phyloP scores from a whole-genome alignment of 176 grass and related monocot species.

The Zea mays region Zm-B73-REFERENCE-NAM-5.0 NC_050100.1:15437501-15438000 shows the following conservation, averaged over 20 bases:
- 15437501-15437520: too few species aligned
- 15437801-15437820: neutral
- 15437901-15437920: neutral
- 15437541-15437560: too few species aligned
- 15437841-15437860: constrained; percentile 6
- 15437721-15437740: neutral
- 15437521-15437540: too few species aligned
- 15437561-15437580: too few species aligned
- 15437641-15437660: neutral
- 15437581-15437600: too few species aligned
- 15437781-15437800: neutral
- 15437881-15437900: neutral
- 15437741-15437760: neutral
- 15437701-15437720: neutral
- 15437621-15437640: too few species aligned
- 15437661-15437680: neutral
- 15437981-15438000: neutral
- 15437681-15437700: neutral
- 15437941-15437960: neutral
- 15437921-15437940: neutral
- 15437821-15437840: neutral
- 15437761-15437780: too few species aligned
- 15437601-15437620: too few species aligned
- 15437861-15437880: constrained; percentile 1
- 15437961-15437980: constrained; percentile 8